Conservation (phyloP, 345 rosid species). For the Melastoma malabathricum region DNA sequence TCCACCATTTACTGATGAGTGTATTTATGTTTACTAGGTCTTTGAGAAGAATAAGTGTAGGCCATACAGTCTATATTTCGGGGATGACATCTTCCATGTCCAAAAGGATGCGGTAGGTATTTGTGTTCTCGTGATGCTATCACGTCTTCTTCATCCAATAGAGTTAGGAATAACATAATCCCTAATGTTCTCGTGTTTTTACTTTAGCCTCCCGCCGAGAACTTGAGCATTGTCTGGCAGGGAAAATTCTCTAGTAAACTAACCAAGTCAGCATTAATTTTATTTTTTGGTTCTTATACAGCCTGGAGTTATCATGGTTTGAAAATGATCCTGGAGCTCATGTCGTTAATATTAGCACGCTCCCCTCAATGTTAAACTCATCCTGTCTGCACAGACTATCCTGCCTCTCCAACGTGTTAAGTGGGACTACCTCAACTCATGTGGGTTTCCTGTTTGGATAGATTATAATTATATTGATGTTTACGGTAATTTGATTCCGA, state of each 20-base stretch:
- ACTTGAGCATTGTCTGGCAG: not conserved
- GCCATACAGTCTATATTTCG: conserved; percentile 62
- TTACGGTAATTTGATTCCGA: too few relatives aligned
- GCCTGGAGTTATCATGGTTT: conserved; percentile 63
- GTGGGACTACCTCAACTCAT: conserved; percentile 23
- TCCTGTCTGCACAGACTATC: conserved; percentile 60
- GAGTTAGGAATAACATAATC: too few relatives aligned
- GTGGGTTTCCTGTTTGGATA: conserved; percentile 21
- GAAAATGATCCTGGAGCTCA: conserved; percentile 49
- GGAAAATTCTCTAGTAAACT: not conserved
- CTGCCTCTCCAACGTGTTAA: conserved; percentile 39
- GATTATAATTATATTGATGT: too few relatives aligned
- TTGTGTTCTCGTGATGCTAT: not conserved
- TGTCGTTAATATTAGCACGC: conserved; percentile 59
- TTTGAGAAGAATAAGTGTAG: conserved; percentile 57
- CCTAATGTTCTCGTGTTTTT: too few relatives aligned
- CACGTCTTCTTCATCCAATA: not conserved
- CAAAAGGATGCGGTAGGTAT: conserved; percentile 38
- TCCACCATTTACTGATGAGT: not conserved
- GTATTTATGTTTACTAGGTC: conserved; percentile 42
- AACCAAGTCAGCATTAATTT: too few relatives aligned
- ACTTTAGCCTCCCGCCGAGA: too few relatives aligned
- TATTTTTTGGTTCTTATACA: too few relatives aligned
- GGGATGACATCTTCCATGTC: conserved; percentile 59
- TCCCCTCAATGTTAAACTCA: conserved; percentile 79